Evolutionary conservation across 2,329 filamentous ascomycete genomes (phyloP).

Genomic region (Beauveria sp.): DNA sequence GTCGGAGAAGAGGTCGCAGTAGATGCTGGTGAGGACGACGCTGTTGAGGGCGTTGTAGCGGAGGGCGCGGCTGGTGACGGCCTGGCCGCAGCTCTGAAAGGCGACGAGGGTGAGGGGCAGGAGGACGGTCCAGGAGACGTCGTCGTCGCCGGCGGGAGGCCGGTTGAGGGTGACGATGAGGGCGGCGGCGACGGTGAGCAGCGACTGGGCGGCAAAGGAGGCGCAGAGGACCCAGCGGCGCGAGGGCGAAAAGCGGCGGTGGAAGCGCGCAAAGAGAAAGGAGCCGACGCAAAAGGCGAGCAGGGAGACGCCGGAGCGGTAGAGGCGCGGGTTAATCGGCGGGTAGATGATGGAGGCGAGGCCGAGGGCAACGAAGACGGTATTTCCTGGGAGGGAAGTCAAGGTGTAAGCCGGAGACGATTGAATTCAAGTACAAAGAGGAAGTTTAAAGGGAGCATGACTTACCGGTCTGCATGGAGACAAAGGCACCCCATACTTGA

Average conservation of each 20-base stretch:
- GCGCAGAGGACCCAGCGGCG: conserved; percentile 57
- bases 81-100: conserved; percentile 72
- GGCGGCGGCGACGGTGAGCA: conserved; percentile 44
- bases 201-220: conserved; percentile 47
- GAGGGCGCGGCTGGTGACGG: conserved; percentile 63
- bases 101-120: conserved; percentile 62
- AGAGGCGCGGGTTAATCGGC: conserved; percentile 21
- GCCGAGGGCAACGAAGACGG: conserved; percentile 70
- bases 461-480: conserved; percentile 74
- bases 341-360: conserved; percentile 45
- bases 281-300: conserved; percentile 64
- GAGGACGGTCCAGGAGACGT: conserved; percentile 51
- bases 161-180: conserved; percentile 43
- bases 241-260: conserved; percentile 53
- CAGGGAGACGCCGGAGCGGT: conserved; percentile 63
- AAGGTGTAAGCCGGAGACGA: background rate
- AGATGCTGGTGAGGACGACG: conserved; percentile 73
- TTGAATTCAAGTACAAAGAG: background rate
- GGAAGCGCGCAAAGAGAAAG: conserved; percentile 61
- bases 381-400: conserved; percentile 48
- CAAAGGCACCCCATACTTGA: conserved; percentile 71
- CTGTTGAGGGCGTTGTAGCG: conserved; percentile 65
- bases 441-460: no score
- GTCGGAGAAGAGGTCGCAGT: conserved; percentile 73
- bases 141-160: conserved; percentile 29